Evolutionary conservation across 2,329 filamentous ascomycete species (phyloP).

Genomic region (Clathrospora elynae): DNA sequence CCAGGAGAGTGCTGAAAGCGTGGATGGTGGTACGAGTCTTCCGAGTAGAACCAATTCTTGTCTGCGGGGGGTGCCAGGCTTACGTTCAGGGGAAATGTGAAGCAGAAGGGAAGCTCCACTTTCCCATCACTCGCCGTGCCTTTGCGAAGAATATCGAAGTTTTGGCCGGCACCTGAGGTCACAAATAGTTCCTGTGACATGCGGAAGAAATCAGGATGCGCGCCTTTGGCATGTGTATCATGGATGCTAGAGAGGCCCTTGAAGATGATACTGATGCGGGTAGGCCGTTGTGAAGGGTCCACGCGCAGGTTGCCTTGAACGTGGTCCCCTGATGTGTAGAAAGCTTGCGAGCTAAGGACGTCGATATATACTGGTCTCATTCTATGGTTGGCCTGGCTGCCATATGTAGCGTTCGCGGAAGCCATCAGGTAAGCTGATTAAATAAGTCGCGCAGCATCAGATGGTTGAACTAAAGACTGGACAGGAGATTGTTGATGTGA

Average conservation of each 20-base stretch:
- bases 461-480: too few species aligned
- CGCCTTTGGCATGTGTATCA: slow-evolving; percentile 16
- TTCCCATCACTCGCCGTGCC: slow-evolving; percentile 26
- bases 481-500: background rate
- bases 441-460: too few species aligned
- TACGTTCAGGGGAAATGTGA: slow-evolving; percentile 30
- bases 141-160: slow-evolving; percentile 29
- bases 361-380: slow-evolving; percentile 27
- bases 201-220: slow-evolving; percentile 24
- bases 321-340: slow-evolving; percentile 29
- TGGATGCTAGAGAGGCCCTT: slow-evolving; percentile 21
- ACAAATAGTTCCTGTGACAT: slow-evolving; percentile 26
- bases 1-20: slow-evolving; percentile 35
- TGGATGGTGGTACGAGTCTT: slow-evolving; percentile 28
- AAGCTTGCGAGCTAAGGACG: slow-evolving; percentile 13
- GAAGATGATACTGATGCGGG: slow-evolving; percentile 24
- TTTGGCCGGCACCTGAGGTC: slow-evolving; percentile 20
- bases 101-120: slow-evolving; percentile 35
- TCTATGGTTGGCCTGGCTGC: slow-evolving; percentile 16
- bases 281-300: slow-evolving; percentile 24
- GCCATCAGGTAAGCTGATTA: slow-evolving; percentile 18
- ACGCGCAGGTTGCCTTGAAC: slow-evolving; percentile 30
- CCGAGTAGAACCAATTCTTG: slow-evolving; percentile 19
- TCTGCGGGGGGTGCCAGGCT: slow-evolving; percentile 20
- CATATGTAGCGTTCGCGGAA: slow-evolving; percentile 10